Conservation (phyloP, 2,329 filamentous ascomycete genomes). For the Magnaporthiopsis poae region DNA sequence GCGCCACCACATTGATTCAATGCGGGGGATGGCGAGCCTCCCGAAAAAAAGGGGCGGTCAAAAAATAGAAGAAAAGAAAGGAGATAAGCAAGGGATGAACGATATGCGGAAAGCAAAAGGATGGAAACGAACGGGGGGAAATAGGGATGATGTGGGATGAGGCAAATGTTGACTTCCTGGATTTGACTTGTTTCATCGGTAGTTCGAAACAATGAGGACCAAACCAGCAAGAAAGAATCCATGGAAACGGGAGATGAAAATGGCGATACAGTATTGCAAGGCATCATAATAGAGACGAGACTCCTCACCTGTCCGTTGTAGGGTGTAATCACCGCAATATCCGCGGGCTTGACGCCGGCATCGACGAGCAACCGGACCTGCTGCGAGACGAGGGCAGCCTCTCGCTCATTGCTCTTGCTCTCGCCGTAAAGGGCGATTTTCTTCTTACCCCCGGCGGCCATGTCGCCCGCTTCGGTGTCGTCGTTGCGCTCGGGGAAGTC, state of each 20-base stretch:
- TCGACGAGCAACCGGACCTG: conserved; percentile 70
- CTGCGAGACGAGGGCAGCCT: conserved; percentile 67
- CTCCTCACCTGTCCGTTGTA: conserved; percentile 79
- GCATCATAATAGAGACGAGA: too few species aligned
- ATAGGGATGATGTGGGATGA: not conserved
- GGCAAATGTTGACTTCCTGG: not conserved
- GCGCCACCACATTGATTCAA: not conserved
- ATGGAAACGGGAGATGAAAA: conserved; percentile 9
- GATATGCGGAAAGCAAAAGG: not conserved
- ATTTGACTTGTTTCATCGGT: not conserved
- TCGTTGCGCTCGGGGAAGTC: conserved; percentile 78
- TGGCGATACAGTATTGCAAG: not conserved
- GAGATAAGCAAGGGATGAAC: not conserved
- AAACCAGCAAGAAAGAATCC: conserved; percentile 1
- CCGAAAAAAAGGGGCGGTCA: too few species aligned
- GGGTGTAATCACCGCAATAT: conserved; percentile 88
- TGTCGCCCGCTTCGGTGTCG: conserved; percentile 29
- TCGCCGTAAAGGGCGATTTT: conserved; percentile 35
- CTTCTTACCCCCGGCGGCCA: conserved; percentile 25
- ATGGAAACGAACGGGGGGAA: not conserved
- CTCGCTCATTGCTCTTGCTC: conserved; percentile 87
- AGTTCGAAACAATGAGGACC: conserved; percentile 1
- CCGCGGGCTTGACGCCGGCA: conserved; percentile 68
- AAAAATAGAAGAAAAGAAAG: not conserved
- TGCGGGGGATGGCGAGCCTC: not conserved